Conservation (phyloP, 2,329 filamentous ascomycete genomes). For the Aspergillus sp. region DNA sequence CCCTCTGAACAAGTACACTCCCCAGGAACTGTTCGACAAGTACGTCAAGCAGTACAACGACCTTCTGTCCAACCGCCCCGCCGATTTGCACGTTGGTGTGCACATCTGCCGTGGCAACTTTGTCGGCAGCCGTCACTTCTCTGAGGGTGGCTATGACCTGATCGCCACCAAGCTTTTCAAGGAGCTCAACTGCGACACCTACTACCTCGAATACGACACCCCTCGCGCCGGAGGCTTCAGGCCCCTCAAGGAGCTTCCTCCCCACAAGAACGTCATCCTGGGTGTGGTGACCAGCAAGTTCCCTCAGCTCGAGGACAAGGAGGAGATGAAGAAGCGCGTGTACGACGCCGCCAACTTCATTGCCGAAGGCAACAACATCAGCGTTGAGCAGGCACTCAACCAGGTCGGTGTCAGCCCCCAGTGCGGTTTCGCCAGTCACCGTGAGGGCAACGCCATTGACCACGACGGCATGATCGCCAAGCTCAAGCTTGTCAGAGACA, state of each 20-base stretch:
- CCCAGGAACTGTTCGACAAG: constrained; percentile 67
- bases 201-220: constrained; percentile 67
- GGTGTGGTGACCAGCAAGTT: constrained; percentile 63
- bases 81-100: constrained; percentile 71
- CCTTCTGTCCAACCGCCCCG: constrained; percentile 57
- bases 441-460: constrained; percentile 65
- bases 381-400: constrained; percentile 62
- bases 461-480: constrained; percentile 70
- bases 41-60: constrained; percentile 77
- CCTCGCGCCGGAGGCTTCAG: constrained; percentile 62
- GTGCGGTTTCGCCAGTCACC: constrained; percentile 71
- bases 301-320: constrained; percentile 57
- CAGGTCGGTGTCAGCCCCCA: constrained; percentile 66
- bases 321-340: constrained; percentile 58
- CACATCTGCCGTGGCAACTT: constrained; percentile 68
- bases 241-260: constrained; percentile 57
- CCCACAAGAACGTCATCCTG: constrained; percentile 59
- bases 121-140: constrained; percentile 61
- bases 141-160: constrained; percentile 62
- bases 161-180: constrained; percentile 64
- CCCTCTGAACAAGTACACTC: constrained; percentile 60
- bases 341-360: constrained; percentile 62
- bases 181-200: constrained; percentile 60
- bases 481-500: constrained; percentile 63
- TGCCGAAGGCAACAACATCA: constrained; percentile 62